phyloP scores from a whole-genome alignment of 441 rosid species.

The Erodium texanum region DNA sequence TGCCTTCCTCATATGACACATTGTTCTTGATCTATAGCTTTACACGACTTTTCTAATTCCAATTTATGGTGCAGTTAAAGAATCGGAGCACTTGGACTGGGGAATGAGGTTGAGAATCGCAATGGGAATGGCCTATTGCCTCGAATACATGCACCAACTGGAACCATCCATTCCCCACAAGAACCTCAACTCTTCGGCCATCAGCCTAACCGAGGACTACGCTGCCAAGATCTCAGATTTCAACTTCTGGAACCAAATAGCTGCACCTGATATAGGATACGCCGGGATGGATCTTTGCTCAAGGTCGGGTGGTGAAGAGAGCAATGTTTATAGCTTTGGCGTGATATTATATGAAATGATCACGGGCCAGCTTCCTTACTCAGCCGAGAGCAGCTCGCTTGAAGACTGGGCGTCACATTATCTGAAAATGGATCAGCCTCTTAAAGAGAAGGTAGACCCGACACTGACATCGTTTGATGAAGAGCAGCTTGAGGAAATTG shows the following conservation, averaged over 20 bases:
- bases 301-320: constrained; percentile 18
- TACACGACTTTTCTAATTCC: neutral
- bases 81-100: constrained; percentile 68
- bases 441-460: constrained; percentile 43
- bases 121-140: constrained; percentile 56
- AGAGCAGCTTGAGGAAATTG: constrained; percentile 34
- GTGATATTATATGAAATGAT: constrained; percentile 46
- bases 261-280: constrained; percentile 31
- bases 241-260: constrained; percentile 36
- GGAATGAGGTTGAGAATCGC: constrained; percentile 51
- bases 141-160: constrained; percentile 52
- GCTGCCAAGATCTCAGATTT: constrained; percentile 55
- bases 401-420: constrained; percentile 44
- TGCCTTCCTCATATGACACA: too few relatives aligned
- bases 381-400: constrained; percentile 26
- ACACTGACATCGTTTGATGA: constrained; percentile 31
- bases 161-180: constrained; percentile 42
- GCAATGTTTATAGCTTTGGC: constrained; percentile 46
- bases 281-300: constrained; percentile 28
- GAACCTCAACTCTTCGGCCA: constrained; percentile 40
- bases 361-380: constrained; percentile 42
- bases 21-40: too few relatives aligned
- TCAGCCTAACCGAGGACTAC: constrained; percentile 53
- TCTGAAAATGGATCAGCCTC: constrained; percentile 30
- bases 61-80: constrained; percentile 37